These are phyloP conservation scores for Aspergillus pseudonomiae DNA, from an alignment of 2,329 filamentous ascomycete species.

Conservation along the genomic window DNA sequence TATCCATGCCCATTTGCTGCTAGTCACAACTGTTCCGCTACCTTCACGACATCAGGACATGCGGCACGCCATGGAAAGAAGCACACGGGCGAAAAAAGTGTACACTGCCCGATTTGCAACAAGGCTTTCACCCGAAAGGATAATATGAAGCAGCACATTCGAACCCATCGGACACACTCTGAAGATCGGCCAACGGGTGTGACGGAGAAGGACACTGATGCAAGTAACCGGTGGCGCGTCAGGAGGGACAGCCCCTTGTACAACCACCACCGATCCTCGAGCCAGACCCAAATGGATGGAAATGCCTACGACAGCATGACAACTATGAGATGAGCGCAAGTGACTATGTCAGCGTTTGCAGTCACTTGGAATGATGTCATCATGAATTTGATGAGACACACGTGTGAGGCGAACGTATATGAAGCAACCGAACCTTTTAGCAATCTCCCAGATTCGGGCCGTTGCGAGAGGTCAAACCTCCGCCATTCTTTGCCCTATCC, in stretches of 20 bases:
- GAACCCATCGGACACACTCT: constrained; percentile 55
- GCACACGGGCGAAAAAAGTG: constrained; percentile 69
- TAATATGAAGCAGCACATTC: constrained; percentile 71
- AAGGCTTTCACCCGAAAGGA: constrained; percentile 71
- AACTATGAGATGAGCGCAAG: constrained; percentile 13
- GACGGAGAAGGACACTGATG: constrained; percentile 19
- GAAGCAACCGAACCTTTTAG: background rate
- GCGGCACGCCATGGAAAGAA: constrained; percentile 70
- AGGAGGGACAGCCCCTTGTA: constrained; percentile 16
- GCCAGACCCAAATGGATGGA: constrained; percentile 18
- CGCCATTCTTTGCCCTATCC: background rate
- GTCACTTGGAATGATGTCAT: constrained; percentile 15
- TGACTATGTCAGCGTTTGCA: constrained; percentile 12
- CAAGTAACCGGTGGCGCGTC: constrained; percentile 15
- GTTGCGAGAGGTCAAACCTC: background rate
- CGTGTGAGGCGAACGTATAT: background rate
- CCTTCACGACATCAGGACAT: constrained; percentile 69
- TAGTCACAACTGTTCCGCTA: constrained; percentile 61
- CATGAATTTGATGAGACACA: constrained; percentile 11
- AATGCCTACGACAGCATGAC: constrained; percentile 17
- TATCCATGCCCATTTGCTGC: constrained; percentile 67
- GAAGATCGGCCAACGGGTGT: constrained; percentile 33
- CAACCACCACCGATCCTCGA: constrained; percentile 20
- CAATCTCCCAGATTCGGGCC: background rate
- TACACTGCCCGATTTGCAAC: constrained; percentile 68